Evolutionary conservation across 2,329 filamentous ascomycete species (phyloP).

Genomic region (Fusarium coicis): DNA sequence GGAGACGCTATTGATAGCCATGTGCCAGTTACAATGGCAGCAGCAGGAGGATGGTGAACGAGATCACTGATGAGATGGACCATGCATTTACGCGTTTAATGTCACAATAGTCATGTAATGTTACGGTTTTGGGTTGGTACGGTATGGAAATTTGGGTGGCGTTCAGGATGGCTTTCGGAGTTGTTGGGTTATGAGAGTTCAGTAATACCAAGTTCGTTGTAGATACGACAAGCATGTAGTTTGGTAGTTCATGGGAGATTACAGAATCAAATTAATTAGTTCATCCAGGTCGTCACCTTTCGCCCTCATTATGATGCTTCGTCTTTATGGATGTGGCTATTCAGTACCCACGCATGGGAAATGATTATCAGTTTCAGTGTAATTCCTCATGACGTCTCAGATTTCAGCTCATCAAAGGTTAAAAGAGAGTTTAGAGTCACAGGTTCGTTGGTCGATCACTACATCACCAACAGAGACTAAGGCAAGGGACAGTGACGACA

Average conservation of each 20-base stretch:
- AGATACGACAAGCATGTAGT: conserved; percentile 22
- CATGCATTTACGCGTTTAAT: conserved; percentile 34
- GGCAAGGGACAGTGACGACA: conserved; percentile 24
- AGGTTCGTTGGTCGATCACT: conserved; percentile 14
- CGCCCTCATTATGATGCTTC: not conserved
- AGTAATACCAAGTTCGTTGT: conserved; percentile 32
- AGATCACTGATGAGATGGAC: conserved; percentile 11
- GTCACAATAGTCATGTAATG: conserved; percentile 30
- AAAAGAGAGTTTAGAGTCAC: conserved; percentile 12
- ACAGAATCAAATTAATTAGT: conserved; percentile 5
- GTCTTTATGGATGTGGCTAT: not conserved
- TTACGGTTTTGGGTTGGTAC: not conserved
- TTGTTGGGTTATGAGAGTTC: conserved; percentile 9
- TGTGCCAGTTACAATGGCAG: conserved; percentile 47
- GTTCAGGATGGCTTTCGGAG: conserved; percentile 13
- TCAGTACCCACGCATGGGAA: not conserved
- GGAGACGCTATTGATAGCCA: conserved; percentile 48
- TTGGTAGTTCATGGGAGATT: conserved; percentile 16
- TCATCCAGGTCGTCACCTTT: not conserved
- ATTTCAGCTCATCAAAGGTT: not conserved
- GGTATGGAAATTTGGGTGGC: conserved; percentile 14
- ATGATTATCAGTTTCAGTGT: not conserved
- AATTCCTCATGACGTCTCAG: conserved; percentile 4
- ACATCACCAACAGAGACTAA: conserved; percentile 12
- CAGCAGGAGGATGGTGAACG: conserved; percentile 47